These are phyloP conservation scores for Antrodiella citrinella DNA, from an alignment of 768 basidiomycete genomes.

Conservation along the genomic window DNA sequence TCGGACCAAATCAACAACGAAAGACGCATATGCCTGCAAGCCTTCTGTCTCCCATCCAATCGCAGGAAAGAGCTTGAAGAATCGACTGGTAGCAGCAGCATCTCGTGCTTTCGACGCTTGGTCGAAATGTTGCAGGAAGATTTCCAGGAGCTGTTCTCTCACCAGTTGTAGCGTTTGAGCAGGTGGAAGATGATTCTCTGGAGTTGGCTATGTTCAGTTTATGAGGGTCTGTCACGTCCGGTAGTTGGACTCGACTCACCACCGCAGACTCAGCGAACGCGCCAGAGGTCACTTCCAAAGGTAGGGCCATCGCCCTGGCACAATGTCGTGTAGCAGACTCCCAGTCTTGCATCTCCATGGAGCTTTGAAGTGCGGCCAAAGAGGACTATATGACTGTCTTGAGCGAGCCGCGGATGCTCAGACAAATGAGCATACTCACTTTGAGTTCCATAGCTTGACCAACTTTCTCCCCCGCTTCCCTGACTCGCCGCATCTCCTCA, in stretches of 20 bases:
- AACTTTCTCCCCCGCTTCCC: constrained; percentile 86
- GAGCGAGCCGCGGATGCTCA: neutral
- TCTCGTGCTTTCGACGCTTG: constrained; percentile 76
- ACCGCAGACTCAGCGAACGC: constrained; percentile 83
- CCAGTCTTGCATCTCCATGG: constrained; percentile 86
- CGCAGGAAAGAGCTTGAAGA: constrained; percentile 94
- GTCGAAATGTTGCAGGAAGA: constrained; percentile 77
- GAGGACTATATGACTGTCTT: constrained; percentile 56
- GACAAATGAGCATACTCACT: constrained; percentile 33
- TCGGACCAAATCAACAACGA: constrained; percentile 86
- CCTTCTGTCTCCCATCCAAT: constrained; percentile 94
- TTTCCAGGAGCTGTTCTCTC: constrained; percentile 62
- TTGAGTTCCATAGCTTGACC: constrained; percentile 94
- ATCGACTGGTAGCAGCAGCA: constrained; percentile 81
- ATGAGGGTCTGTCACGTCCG: constrained; percentile 3
- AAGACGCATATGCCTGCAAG: constrained; percentile 84
- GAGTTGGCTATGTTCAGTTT: constrained; percentile 61
- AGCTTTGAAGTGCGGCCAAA: constrained; percentile 40
- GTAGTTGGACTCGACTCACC: constrained; percentile 30
- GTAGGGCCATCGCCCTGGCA: constrained; percentile 82
- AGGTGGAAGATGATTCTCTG: constrained; percentile 82
- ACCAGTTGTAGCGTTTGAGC: constrained; percentile 71
- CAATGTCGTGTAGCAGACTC: constrained; percentile 90
- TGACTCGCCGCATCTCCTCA: constrained; percentile 86
- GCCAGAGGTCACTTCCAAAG: constrained; percentile 68